Evolutionary conservation across 345 rosid species (phyloP), one percentile per base, ranked within the genome.

Genomic region (Dipteronia dyeriana): DNA sequence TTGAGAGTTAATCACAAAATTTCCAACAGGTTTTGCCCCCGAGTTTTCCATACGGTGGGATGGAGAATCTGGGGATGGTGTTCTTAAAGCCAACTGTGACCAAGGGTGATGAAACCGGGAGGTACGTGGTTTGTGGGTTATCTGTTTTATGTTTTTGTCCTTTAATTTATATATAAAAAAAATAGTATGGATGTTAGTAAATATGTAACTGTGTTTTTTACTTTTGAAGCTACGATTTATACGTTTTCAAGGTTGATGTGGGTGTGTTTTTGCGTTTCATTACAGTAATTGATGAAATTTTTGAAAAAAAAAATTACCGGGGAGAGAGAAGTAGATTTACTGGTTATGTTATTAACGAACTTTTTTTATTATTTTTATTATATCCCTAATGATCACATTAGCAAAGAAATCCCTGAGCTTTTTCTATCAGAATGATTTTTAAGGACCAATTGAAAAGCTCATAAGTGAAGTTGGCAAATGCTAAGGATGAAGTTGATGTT

Each of bases 1-100:
- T n/a, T n/a, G n/a, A n/a, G n/a, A n/a, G n/a, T n/a, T n/a, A n/a
- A n/a, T n/a, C n/a, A n/a, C n/a, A n/a, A n/a, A n/a, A n/a, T n/a
- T n/a, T n/a, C n/a, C n/a, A n/a, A n/a, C n/a, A n/a, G 73, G 98
- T 93, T 76, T 93, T 29, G 82, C 99, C 99, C 3, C 97, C 98
- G 20, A 95, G 94, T 78, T 95, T 95, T 82, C 98, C 98, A 0
- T 92, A 92, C 17, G 96, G 97, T 2, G 99, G 98, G 14, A 95
- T 95, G 96, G 96, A 93, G 91, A 95, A 92, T 73, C 96, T 92
- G 1, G 88, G 94, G 78, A 91, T 90, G 92, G 94, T 88, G 66
- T 95, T 95, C 79, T 61, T 93, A 89, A 93, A 97, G 0, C 99
- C 98, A 0, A 93, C 96, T 8, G 96, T 95, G 51, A 93, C 91